A percentile compares a stretch with the other conserved stretches of the same genome.
These are phyloP conservation scores for Leccinum fallax DNA, from an alignment of 1,284 basidiomycete genomes.

Conservation along the genomic window DNA sequence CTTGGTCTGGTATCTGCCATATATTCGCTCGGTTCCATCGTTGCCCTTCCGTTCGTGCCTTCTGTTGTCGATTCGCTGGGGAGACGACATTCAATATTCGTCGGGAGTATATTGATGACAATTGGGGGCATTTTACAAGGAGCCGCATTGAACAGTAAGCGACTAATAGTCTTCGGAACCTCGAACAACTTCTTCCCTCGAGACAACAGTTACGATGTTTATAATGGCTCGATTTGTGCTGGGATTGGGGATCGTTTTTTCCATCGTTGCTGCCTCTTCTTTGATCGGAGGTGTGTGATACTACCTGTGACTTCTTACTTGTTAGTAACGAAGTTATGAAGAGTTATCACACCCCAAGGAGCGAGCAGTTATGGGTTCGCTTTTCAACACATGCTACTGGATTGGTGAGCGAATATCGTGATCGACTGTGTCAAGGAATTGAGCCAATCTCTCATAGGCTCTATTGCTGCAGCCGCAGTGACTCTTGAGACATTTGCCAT, in stretches of 20 bases:
- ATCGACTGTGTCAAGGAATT: background rate
- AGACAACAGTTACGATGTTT: slow-evolving; percentile 20
- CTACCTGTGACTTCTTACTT: background rate
- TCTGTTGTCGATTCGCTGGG: slow-evolving; percentile 17
- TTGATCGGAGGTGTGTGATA: slow-evolving; percentile 20
- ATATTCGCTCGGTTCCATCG: slow-evolving; percentile 22
- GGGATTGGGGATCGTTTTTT: slow-evolving; percentile 15
- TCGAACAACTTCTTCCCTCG: background rate
- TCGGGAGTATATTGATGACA: slow-evolving; percentile 8
- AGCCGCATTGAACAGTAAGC: slow-evolving; percentile 20
- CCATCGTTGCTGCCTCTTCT: slow-evolving; percentile 18
- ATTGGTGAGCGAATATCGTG: background rate
- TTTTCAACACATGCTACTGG: background rate
- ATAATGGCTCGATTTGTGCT: slow-evolving; percentile 24
- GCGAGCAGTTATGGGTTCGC: slow-evolving; percentile 9
- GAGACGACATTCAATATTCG: slow-evolving; percentile 26
- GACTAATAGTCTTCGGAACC: too few relatives aligned
- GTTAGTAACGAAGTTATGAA: background rate
- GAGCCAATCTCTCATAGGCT: slow-evolving; percentile 9
- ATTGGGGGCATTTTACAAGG: slow-evolving; percentile 21
- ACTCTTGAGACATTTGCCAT: slow-evolving; percentile 53
- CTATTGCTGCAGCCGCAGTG: slow-evolving; percentile 30
- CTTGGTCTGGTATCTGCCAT: slow-evolving; percentile 20
- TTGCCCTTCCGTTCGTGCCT: slow-evolving; percentile 17
- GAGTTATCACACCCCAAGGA: slow-evolving; percentile 13